Conservation (phyloP, 306 rosid species). For the Prunus armeniaca region DNA sequence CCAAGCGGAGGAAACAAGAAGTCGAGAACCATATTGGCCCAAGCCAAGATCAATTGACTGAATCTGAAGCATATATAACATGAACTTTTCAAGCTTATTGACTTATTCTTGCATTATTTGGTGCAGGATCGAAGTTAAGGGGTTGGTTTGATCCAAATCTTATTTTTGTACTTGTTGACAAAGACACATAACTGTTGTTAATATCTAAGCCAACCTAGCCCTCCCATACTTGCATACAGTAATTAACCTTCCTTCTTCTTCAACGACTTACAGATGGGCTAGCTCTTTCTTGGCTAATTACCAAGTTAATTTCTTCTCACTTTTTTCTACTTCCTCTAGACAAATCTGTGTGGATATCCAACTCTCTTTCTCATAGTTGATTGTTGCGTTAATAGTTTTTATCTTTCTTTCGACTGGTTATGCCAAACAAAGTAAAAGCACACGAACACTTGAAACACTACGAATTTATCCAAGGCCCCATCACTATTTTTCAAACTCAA, state of each 20-base stretch:
- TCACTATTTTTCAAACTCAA: no score
- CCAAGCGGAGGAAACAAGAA: neutral
- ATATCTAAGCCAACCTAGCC: neutral
- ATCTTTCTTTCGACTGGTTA: neutral
- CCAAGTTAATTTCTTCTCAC: no score
- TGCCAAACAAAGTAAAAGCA: no score
- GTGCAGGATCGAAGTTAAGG: no score
- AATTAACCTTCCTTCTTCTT: neutral
- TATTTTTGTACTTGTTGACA: neutral
- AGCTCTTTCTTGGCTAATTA: no score
- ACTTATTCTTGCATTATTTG: neutral
- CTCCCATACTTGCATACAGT: neutral
- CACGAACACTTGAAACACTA: no score
- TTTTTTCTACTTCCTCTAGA: no score
- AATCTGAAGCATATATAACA: neutral
- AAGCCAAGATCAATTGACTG: neutral
- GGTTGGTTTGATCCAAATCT: neutral
- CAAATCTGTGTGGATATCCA: neutral
- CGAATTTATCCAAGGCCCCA: no score
- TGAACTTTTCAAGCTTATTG: neutral
- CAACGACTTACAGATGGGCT: neutral
- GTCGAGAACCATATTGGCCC: neutral
- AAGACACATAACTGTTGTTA: neutral
- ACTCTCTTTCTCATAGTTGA: neutral
- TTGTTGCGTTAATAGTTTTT: neutral